Percentiles rank a stretch among this genome's conserved stretches.
Conservation (phyloP, 306 rosid genomes). For the Prunus fruticosa region DNA sequence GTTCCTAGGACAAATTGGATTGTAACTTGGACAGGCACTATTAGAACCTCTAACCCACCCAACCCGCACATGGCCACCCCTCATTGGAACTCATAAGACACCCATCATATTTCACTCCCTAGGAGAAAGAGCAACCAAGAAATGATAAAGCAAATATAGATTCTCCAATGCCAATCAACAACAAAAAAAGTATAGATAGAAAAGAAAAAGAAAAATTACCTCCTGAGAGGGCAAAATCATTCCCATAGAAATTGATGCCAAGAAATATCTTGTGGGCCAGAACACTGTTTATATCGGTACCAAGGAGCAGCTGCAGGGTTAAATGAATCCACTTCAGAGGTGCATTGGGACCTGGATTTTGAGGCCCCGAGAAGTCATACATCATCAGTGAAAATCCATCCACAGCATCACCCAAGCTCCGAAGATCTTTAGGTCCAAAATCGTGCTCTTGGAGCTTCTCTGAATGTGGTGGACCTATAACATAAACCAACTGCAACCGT, state of each 20-base stretch:
- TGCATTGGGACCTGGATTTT: conserved; percentile 94
- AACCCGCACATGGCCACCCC: no score
- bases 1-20: neutral
- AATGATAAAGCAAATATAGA: neutral
- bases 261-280: conserved; percentile 66
- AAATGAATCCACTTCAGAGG: conserved; percentile 88
- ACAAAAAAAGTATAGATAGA: neutral
- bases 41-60: no score
- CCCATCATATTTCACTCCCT: neutral
- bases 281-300: conserved; percentile 38
- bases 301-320: conserved; percentile 55
- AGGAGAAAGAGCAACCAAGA: neutral
- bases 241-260: conserved; percentile 94
- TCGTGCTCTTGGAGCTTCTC: conserved; percentile 72
- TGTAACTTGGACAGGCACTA: neutral
- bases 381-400: conserved; percentile 95
- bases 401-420: conserved; percentile 57
- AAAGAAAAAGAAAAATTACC: conserved; percentile 37
- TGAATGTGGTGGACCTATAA: conserved; percentile 89
- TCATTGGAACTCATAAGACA: neutral
- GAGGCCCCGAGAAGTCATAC: conserved; percentile 86
- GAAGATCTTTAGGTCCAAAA: conserved; percentile 84
- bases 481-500: conserved; percentile 68
- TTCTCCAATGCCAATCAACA: neutral
- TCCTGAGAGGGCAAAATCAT: conserved; percentile 69